Base-by-base conservation (phyloP, 805 yeast species). In the Grigorovia yakushimaensis region DNA sequence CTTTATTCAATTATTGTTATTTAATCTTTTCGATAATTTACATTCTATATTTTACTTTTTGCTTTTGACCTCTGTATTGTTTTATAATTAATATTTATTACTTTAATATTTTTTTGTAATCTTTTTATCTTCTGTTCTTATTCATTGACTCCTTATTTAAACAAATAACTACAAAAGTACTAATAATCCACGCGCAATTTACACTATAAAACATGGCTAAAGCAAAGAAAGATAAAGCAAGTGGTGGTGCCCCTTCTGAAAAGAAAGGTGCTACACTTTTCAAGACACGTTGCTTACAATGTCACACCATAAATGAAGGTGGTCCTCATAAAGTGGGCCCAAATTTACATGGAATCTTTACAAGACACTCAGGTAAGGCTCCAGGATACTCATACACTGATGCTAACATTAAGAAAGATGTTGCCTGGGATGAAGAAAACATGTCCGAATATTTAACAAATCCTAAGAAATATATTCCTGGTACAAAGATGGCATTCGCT, bases 401-500 rank as follows among this genome's bases (percentile, higher is more conserved):
- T 60, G 98, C 98, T 69, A 91, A 91, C 87, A 86, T 87, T 81
- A 84, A 83, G 77, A 88, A 88, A 76, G 94, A 88, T 67, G 95
- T 93, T 54, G 61, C 62, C 51, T 93, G 98, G 98, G 61, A 66
- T 58, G 88, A 81, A 66, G 88, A 88, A 69, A 79, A 88, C 71
- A 79, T 93, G 84, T 78, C 84, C 62, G 95, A 86, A 72, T 93
- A 93, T 84, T 81, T 93, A 73, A 95, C 85, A 75, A 93, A 93
- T 86, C 98, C 98, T 77, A 93, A 93, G 94, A 93, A 93, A 78
- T 93, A 88, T 79, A 88, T 93, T 62, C 98, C 98, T 70, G 98
- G 98, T 73, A 93, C 98, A 78, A 93, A 93, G 85, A 93, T 93
- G 98, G 98, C 98, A 57, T 93, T 91, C 65, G 98, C 96, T 76